Conservation (phyloP, 129 eudicot species). For the Tagetes erecta region DNA sequence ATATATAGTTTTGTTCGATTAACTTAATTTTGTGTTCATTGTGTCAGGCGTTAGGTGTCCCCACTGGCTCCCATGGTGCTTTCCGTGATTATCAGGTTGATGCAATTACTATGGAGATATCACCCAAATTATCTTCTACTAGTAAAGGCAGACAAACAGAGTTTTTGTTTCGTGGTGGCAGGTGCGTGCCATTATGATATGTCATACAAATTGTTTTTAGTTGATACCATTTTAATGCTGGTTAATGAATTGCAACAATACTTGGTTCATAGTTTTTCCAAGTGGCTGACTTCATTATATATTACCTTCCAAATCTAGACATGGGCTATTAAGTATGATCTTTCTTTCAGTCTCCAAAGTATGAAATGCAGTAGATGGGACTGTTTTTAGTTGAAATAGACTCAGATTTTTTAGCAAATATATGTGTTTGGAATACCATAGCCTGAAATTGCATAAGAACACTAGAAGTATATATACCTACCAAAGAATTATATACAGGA, state of each 20-base stretch:
- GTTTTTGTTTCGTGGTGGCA: conserved; percentile 74
- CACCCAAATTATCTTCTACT: conserved; percentile 45
- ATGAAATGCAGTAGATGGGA: not conserved
- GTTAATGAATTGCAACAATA: conserved; percentile 15
- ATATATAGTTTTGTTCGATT: conserved; percentile 1
- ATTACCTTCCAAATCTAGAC: not conserved
- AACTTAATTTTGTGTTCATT: conserved; percentile 6
- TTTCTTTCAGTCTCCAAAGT: conserved; percentile 13
- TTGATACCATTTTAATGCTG: conserved; percentile 1
- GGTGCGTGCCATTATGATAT: conserved; percentile 43
- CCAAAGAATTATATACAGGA: not conserved
- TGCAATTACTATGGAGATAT: conserved; percentile 82
- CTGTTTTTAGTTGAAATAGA: not conserved
- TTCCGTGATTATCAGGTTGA: conserved; percentile 99
- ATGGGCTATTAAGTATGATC: not conserved
- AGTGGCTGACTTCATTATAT: not conserved
- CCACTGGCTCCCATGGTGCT: conserved; percentile 98
- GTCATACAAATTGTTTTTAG: conserved; percentile 7
- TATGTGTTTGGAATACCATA: not conserved
- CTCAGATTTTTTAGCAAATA: not conserved
- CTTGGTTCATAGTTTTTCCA: not conserved
- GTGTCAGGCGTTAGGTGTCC: conserved; percentile 87
- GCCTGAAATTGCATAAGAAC: not conserved
- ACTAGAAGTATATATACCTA: not conserved
- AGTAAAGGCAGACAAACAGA: conserved; percentile 45